These are phyloP conservation scores for Myxozyma kluyveri DNA, from an alignment of 805 yeast genomes.

Conservation along the genomic window DNA sequence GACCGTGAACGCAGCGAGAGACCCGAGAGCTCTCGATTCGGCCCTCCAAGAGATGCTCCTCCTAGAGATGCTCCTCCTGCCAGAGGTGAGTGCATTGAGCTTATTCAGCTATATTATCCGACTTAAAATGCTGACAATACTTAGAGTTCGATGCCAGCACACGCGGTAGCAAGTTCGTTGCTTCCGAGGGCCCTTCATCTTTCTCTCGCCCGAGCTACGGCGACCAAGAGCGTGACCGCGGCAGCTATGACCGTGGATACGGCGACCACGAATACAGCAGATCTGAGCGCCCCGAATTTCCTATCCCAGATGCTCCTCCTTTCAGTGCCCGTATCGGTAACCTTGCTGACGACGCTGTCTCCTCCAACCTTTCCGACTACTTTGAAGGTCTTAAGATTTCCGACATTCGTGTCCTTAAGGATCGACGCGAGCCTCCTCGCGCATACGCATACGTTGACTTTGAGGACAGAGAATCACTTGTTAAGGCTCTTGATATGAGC, in stretches of 20 bases:
- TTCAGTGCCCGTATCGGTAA: slow-evolving; percentile 85
- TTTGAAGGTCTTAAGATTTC: slow-evolving; percentile 47
- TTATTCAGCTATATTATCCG: not conserved
- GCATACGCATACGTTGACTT: slow-evolving; percentile 91
- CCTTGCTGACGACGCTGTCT: slow-evolving; percentile 77
- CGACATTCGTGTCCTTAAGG: slow-evolving; percentile 72
- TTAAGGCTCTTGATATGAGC: slow-evolving; percentile 67
- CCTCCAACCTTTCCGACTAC: slow-evolving; percentile 47
- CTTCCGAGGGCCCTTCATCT: slow-evolving; percentile 3
- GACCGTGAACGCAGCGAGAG: slow-evolving; percentile 14
- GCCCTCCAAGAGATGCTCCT: too few species aligned
- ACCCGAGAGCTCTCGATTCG: slow-evolving; percentile 13
- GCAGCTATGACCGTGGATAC: slow-evolving; percentile 4
- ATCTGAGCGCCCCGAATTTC: slow-evolving; percentile 52
- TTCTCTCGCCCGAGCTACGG: not conserved
- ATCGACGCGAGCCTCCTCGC: slow-evolving; percentile 61
- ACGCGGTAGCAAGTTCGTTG: slow-evolving; percentile 25
- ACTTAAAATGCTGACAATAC: not conserved
- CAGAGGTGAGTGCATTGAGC: slow-evolving; percentile 3
- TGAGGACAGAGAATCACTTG: slow-evolving; percentile 74
- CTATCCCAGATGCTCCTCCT: slow-evolving; percentile 90
- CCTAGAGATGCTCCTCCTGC: slow-evolving; percentile 5
- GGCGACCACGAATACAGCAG: slow-evolving; percentile 10
- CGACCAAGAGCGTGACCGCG: not conserved
- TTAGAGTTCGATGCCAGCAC: slow-evolving; percentile 16